Base-by-base conservation (phyloP, 1,139 yeast species). In the Blastobotrys illinoisensis region DNA sequence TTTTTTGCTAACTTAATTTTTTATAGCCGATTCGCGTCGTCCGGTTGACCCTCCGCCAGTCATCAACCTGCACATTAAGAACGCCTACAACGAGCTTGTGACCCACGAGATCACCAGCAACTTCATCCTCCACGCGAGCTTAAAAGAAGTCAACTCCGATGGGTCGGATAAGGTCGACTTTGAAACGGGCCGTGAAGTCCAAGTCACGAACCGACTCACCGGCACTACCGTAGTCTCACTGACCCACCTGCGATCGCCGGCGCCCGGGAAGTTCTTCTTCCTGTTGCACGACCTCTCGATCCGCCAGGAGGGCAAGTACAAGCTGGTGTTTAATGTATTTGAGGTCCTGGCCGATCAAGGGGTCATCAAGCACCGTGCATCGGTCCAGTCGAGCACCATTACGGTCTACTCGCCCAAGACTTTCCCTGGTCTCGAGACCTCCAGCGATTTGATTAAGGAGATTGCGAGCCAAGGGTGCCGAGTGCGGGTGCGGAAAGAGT, bases 331-430 rank as follows among this genome's bases (percentile, higher is more conserved):
- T 52, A 58, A 63, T 32, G 62, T 68, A 9, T 70, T 62, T 60
- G 73, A 67, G 54, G 60, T 65, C 16, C 55, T 63, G 44, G 55
- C 65, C 14, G 58, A 56, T 14, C 56, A 58, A 11, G 58, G 61
- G 13, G 36, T 40, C 14, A 55, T 63, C 40, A 56, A 46, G 51
- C 67, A 57, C 52, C 61, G 71, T 6, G 67, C 66, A 5, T 64
- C 62, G 49, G 58, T 60, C 14, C 53, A 59, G 49, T 64, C 70
- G 7, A 59, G 63, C 44, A 58, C 64, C 32, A 60, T 70, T 48
- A 64, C 67, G 5, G 74, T 70, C 16, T 70, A 67, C 60, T 64
- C 71, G 1, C 73, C 73, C 23, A 71, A 71, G 55, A 64, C 67
- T 48, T 70, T 70, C 56, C 74, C 73, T 14, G 74, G 74, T 2